Base-by-base conservation (phyloP, 192 early-diverging fungal genomes). In the Entomortierella lignicola region DNA sequence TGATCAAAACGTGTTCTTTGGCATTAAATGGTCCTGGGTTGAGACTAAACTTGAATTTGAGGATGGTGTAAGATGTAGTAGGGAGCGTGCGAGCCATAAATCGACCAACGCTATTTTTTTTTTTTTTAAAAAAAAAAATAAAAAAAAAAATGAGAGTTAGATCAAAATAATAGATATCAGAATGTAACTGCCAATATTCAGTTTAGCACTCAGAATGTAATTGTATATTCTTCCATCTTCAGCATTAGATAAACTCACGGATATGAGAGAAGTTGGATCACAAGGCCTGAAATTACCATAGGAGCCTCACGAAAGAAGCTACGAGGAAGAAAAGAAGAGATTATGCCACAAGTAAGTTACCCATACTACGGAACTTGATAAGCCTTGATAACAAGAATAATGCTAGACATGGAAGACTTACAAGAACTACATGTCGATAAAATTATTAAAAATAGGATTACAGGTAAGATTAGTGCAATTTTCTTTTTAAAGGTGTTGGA, bases 1-100 rank as follows among this genome's bases (percentile, higher is more conserved):
- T 82, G 56, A 92, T 66, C 25, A 77, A 66, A 37, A 87, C 88
- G 43, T 91, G 91, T 62, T 92, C 92, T 42, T 93, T 93, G 59
- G 90, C 71, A 34, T 86, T 89, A 67, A 93, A 93, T 23, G 82
- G 82, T 18, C 82, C 65, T 48, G 72, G 72, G 47, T 77, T 77
- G 29, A 77, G 57, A 1, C 58, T 58, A 20, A 77, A 58, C 1
- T 15, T 23, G 5, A 43, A 34, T 21, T 60, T 53, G 20, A 68
- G 68, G 10, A 77, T 17, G 44, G 27, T 51, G 37, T 42, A 56
- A 1, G n/a, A 6, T 18, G 43, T 43, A 2, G 72, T 68, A 4
- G 72, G 72, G 0, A 77, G 26, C 20, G 63, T 54, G 7, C 60
- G 39, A 5, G 72, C 72, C 72, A 77, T 68, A 26, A 77, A 77